A percentile compares a stretch with the other conserved stretches of the same genome.
Evolutionary conservation across 345 rosid species (phyloP).

Genomic region (Kernera saxatilis): DNA sequence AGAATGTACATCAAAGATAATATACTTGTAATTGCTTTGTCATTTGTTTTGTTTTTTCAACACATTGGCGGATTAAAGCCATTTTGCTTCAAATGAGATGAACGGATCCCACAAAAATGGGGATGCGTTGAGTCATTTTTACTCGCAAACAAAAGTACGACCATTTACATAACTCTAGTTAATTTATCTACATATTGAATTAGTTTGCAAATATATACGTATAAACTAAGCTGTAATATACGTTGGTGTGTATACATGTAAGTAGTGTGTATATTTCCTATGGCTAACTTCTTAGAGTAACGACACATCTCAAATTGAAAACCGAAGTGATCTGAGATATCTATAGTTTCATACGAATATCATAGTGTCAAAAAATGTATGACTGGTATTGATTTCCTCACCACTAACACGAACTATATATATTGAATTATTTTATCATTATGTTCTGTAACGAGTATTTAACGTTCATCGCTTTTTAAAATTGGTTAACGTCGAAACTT

Average conservation of each 20-base stretch:
- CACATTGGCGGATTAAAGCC: not conserved
- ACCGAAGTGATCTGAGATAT: not conserved
- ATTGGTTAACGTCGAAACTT: not conserved
- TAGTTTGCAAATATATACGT: not conserved
- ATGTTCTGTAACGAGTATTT: not conserved
- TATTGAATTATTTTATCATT: not conserved
- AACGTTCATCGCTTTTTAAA: not conserved
- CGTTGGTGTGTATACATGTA: not conserved
- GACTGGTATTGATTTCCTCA: not conserved
- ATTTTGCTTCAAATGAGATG: constrained; percentile 7
- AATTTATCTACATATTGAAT: not conserved
- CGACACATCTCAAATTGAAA: not conserved
- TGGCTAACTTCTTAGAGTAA: not conserved
- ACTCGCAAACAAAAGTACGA: not conserved
- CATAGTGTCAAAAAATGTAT: not conserved
- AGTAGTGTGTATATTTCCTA: not conserved
- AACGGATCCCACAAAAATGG: constrained; percentile 9
- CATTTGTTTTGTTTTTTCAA: not conserved
- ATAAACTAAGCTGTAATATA: not conserved
- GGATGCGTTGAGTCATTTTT: constrained; percentile 17
- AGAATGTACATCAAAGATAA: not conserved
- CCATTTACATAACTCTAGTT: not conserved
- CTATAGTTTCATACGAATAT: not conserved
- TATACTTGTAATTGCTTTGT: not conserved
- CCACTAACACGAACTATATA: not conserved